These are phyloP conservation scores for Cladophialophora carrionii DNA, from an alignment of 2,329 filamentous ascomycete genomes.

Conservation along the genomic window DNA sequence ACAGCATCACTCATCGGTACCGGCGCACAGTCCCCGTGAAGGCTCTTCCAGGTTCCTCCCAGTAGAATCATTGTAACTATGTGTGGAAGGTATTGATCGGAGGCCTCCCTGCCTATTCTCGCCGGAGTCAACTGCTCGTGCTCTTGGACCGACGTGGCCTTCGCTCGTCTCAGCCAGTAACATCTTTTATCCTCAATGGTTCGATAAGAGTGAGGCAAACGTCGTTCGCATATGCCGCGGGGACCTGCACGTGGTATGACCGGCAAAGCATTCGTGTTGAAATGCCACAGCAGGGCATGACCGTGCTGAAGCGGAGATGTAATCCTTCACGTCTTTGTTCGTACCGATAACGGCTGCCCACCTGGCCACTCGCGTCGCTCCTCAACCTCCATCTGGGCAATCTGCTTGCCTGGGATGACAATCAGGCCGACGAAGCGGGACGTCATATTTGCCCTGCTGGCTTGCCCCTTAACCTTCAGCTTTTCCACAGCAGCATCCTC, in stretches of 20 bases:
- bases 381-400: slow-evolving; percentile 86
- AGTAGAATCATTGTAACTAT: not conserved
- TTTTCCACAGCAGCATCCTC: slow-evolving; percentile 49
- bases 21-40: not conserved
- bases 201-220: not conserved
- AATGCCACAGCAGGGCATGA: not conserved
- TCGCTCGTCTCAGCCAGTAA: not conserved
- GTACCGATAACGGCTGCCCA: slow-evolving; percentile 29
- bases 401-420: slow-evolving; percentile 83
- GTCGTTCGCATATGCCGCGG: not conserved
- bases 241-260: not conserved
- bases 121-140: not conserved
- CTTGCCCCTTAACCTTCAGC: slow-evolving; percentile 43
- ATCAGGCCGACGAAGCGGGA: slow-evolving; percentile 87
- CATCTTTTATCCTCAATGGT: not conserved
- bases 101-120: not conserved
- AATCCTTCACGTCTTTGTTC: slow-evolving; percentile 29
- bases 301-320: not conserved
- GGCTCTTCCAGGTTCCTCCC: not conserved
- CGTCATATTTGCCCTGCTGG: slow-evolving; percentile 70
- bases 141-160: not conserved
- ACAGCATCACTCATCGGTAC: not conserved
- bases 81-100: not conserved
- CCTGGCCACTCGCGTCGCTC: slow-evolving; percentile 49
- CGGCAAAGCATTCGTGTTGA: not conserved